Conservation (phyloP, 352 stramenopile species). For the Pythium volutum region DNA sequence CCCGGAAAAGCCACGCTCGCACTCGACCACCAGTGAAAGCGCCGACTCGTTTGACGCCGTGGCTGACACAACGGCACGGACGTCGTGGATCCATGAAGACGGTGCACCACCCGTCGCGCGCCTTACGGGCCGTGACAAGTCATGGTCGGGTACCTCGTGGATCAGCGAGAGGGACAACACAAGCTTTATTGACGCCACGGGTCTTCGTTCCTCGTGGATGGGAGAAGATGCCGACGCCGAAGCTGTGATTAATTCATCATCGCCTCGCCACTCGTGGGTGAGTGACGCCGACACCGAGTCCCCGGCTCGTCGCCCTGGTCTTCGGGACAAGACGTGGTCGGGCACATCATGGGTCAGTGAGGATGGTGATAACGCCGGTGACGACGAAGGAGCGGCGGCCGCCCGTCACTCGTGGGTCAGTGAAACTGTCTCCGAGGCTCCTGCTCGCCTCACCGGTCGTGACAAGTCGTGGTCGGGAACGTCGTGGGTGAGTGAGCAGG, state of each 20-base stretch:
- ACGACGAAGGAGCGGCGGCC: not conserved
- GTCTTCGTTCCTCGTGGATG: not conserved
- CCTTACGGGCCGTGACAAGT: constrained; percentile 3
- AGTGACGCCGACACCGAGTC: not conserved
- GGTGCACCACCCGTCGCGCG: not conserved
- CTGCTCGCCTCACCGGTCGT: not conserved
- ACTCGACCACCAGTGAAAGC: constrained; percentile 15
- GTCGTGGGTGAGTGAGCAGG: constrained; percentile 25
- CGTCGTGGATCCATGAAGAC: constrained; percentile 3
- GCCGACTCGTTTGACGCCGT: not conserved
- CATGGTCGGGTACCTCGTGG: constrained; percentile 9
- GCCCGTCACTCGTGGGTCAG: constrained; percentile 8
- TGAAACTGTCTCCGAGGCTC: not conserved
- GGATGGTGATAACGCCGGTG: not conserved
- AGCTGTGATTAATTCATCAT: not conserved
- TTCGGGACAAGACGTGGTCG: constrained; percentile 5
- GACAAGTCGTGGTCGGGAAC: constrained; percentile 17
- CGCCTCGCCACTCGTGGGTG: constrained; percentile 4
- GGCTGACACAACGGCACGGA: not conserved
- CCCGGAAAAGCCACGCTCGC: not conserved
- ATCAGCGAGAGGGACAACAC: constrained; percentile 14
- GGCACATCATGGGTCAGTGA: constrained; percentile 13
- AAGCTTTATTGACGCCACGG: constrained; percentile 1
- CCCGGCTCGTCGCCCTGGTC: not conserved
- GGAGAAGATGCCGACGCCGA: not conserved